Conservation (phyloP, 2,329 filamentous ascomycete genomes). For the Xylariaceae sp. region DNA sequence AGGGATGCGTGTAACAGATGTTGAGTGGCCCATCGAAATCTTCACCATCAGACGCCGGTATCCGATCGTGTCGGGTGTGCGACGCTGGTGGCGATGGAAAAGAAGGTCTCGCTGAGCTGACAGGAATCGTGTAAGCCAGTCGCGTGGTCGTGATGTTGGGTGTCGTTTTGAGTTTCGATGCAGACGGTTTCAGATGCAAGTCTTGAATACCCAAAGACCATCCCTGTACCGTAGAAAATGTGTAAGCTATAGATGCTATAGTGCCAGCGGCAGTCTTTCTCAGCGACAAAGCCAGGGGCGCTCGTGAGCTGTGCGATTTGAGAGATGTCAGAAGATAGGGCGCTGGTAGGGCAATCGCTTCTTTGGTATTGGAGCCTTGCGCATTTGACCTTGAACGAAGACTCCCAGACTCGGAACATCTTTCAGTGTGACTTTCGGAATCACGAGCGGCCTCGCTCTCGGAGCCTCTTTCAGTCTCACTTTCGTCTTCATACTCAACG, state of each 20-base stretch:
- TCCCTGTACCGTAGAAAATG: slow-evolving; percentile 70
- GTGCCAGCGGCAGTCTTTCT: slow-evolving; percentile 60
- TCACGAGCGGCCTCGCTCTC: slow-evolving; percentile 5
- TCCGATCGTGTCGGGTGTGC: neutral
- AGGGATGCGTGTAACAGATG: slow-evolving; percentile 74
- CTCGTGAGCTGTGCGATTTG: slow-evolving; percentile 72
- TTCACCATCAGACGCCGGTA: no score
- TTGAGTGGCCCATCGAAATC: slow-evolving; percentile 48
- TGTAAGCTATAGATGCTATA: slow-evolving; percentile 83
- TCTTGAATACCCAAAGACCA: slow-evolving; percentile 95
- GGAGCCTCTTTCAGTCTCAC: slow-evolving; percentile 1
- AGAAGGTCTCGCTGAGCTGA: slow-evolving; percentile 12
- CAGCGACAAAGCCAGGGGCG: slow-evolving; percentile 78
- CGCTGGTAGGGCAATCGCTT: slow-evolving; percentile 18
- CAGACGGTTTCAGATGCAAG: slow-evolving; percentile 55
- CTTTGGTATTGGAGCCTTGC: neutral
- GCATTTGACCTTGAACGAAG: neutral
- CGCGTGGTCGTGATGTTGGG: slow-evolving; percentile 34
- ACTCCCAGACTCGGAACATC: neutral
- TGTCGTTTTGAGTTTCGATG: slow-evolving; percentile 7
- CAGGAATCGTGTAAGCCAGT: slow-evolving; percentile 35
- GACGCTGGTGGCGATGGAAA: neutral
- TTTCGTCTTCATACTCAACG: slow-evolving; percentile 3
- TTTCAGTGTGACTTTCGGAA: neutral
- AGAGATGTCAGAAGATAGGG: slow-evolving; percentile 71